These are phyloP conservation scores for Cylindrotheca closterium DNA, from an alignment of 108 stramenopile species.

Conservation along the genomic window DNA sequence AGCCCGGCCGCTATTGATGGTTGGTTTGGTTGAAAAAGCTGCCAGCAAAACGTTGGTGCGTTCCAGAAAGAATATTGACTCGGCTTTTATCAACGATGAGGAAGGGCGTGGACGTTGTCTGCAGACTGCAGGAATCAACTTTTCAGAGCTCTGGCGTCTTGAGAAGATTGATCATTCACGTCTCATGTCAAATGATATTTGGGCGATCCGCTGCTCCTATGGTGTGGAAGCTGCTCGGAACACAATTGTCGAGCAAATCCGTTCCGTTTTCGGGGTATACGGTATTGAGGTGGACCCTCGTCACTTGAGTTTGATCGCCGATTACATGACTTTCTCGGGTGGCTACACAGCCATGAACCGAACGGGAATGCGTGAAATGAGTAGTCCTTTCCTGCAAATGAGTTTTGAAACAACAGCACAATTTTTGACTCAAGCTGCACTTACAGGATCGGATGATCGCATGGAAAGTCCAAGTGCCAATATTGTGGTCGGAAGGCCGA, in stretches of 20 bases:
- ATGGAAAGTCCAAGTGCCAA: conserved; percentile 89
- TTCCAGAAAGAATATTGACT: conserved; percentile 73
- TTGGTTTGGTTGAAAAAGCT: conserved; percentile 91
- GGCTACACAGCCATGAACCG: conserved; percentile 97
- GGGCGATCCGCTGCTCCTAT: conserved; percentile 88
- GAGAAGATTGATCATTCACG: conserved; percentile 83
- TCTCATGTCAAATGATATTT: conserved; percentile 93
- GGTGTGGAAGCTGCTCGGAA: conserved; percentile 97
- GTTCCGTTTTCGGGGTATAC: conserved; percentile 97
- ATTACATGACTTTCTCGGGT: conserved; percentile 98
- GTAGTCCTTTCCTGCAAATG: conserved; percentile 96
- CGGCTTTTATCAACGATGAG: conserved; percentile 88
- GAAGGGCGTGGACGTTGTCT: conserved; percentile 80
- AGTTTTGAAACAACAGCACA: conserved; percentile 97
- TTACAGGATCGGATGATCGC: conserved; percentile 64
- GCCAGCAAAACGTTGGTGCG: conserved; percentile 79
- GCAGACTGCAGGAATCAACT: conserved; percentile 95
- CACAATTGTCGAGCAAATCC: conserved; percentile 94
- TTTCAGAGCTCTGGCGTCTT: conserved; percentile 91
- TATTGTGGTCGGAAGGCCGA: conserved; percentile 93
- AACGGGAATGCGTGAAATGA: conserved; percentile 88
- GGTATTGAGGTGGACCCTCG: conserved; percentile 98
- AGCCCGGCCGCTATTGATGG: conserved; percentile 94
- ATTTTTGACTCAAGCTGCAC: conserved; percentile 93
- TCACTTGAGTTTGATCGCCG: conserved; percentile 95